Conservation (phyloP, 2,329 filamentous ascomycete species). For the Chalaropsis ovoidea region DNA sequence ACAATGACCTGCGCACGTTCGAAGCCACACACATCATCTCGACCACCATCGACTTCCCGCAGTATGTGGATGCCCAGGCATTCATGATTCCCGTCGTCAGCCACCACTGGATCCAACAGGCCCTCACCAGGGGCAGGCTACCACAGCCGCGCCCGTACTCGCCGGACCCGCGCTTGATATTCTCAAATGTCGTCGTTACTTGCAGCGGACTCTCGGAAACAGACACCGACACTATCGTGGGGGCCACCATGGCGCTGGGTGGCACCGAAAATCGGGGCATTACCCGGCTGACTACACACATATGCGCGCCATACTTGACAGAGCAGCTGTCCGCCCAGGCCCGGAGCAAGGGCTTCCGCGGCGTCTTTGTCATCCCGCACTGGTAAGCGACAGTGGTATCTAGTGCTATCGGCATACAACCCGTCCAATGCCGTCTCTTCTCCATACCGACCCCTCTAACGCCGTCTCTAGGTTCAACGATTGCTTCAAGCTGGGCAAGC, state of each 20-base stretch:
- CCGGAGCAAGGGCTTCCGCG: constrained; percentile 53
- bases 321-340: constrained; percentile 60
- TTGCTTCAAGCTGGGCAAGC: constrained; percentile 82
- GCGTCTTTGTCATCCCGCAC: constrained; percentile 83
- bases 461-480: constrained; percentile 68
- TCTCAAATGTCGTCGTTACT: constrained; percentile 71
- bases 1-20: constrained; percentile 41
- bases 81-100: constrained; percentile 76
- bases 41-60: constrained; percentile 80
- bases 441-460: not conserved
- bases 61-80: constrained; percentile 65
- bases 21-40: constrained; percentile 50
- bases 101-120: constrained; percentile 66
- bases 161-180: constrained; percentile 82
- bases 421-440: too few species aligned
- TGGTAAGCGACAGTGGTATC: constrained; percentile 49
- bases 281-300: constrained; percentile 69
- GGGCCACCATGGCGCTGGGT: constrained; percentile 79
- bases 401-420: too few species aligned
- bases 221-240: constrained; percentile 86
- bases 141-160: constrained; percentile 75
- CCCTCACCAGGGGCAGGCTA: constrained; percentile 57
- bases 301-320: constrained; percentile 70
- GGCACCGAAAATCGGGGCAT: constrained; percentile 66
- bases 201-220: constrained; percentile 74